Evolutionary conservation across 495 filamentous ascomycete species (phyloP).

Genomic region (Cercophora samala): DNA sequence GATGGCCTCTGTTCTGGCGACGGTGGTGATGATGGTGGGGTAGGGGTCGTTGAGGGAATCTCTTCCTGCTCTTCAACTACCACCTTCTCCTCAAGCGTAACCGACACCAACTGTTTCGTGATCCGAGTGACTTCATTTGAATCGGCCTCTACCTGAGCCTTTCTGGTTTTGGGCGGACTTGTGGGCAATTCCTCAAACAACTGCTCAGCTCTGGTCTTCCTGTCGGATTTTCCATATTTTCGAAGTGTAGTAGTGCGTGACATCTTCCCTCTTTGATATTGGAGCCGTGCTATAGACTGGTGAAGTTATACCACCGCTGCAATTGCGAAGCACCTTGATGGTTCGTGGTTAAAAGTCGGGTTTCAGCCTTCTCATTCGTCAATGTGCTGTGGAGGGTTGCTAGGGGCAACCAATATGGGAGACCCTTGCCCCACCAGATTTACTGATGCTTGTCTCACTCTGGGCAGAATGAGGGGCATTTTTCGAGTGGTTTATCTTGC

Average conservation of each 20-base stretch:
- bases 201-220: constrained; percentile 35
- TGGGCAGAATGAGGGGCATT: not conserved
- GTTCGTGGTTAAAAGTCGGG: constrained; percentile 2
- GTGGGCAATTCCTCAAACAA: constrained; percentile 45
- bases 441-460: not conserved
- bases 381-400: constrained; percentile 14
- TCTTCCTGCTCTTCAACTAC: not conserved
- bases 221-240: constrained; percentile 44
- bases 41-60: not conserved
- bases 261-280: constrained; percentile 26
- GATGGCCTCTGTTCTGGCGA: not conserved
- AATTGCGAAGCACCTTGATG: constrained; percentile 1
- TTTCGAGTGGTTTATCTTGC: not conserved
- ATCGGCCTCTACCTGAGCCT: not conserved
- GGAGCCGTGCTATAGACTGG: not conserved
- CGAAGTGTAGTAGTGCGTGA: constrained; percentile 34
- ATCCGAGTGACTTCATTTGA: not conserved
- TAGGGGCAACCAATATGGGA: constrained; percentile 18
- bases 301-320: not conserved
- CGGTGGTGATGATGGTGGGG: not conserved
- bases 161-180: constrained; percentile 29
- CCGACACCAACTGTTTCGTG: constrained; percentile 1
- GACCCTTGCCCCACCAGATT: not conserved
- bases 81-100: not conserved
- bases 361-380: constrained; percentile 17